Base-by-base conservation (phyloP, 2,329 filamentous ascomycete species). In the Sclerotinia trifoliorum region DNA sequence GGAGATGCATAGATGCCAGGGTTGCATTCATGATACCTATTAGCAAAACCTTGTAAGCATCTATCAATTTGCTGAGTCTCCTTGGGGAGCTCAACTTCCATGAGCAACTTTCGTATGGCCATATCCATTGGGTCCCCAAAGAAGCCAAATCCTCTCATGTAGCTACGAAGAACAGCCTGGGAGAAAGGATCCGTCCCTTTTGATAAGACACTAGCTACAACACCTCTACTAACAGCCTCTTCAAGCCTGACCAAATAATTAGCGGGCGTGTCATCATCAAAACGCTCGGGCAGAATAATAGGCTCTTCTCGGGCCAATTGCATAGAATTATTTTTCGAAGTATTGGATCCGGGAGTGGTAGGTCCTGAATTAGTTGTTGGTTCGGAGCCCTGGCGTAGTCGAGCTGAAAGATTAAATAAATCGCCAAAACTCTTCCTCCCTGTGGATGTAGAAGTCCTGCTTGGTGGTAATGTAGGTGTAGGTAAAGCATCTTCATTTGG, bases 51-150 rank as follows among this genome's bases (percentile, higher is more conserved):
- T 78, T 97, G 93, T 48, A 99, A 82, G 67, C 95, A 95, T 65
- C 95, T 87, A 79, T 99, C 95, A 71, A 99, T 98, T 75, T 99
- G 95, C 79, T 99, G 95, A 0, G 95, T 98, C 80, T 99, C 95
- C 74, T 96, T 97, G 5, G 95, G 95, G 44, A 99, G 81, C 78
- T 98, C 94, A 3, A 95, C 93, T 77, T 97, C 94, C 91, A 98
- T 97, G 67, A 99, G 84, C 61, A 99, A 85, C 78, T 98, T 98
- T 49, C 95, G 89, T 71, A 98, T 89, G 1, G 94, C 92, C 93
- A 99, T 98, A 78, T 99, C 95, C 82, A 99, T 94, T 0, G 95
- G 95, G 74, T 98, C 94, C 39, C 93, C 94, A 75, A 97, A 98
- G 80, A 98, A 98, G 65, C 90, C 88, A 79, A 98, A 98, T 26